Evolutionary conservation across 176 grass and related monocot species (phyloP), one percentile per base, ranked within the genome.

Genomic region (Juncus inflexus): DNA sequence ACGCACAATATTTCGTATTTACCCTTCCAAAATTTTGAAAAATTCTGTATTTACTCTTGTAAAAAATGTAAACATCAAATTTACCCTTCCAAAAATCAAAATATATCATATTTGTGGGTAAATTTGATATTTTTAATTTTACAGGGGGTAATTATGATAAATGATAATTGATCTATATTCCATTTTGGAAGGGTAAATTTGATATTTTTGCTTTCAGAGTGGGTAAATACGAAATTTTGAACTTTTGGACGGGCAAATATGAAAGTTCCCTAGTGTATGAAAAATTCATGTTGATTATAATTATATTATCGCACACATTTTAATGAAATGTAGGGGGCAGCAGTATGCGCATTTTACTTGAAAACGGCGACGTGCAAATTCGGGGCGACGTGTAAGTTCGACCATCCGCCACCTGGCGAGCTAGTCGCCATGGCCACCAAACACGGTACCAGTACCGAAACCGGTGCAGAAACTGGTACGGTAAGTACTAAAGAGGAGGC

Each of bases 321-420:
- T 35, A 37, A 5, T 50, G 11, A 3, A 42, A 77, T 39, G 37
- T 83, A 94, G 95, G 89, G 75, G 5, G 85, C 95, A 1, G 74
- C 68, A 51, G 16, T 75, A 3, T 99, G 95, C 41, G 56, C 76
- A 70, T 94, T 83, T 69, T 99, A 99, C 85, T 78, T 99, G 86
- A 94, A 70, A 73, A 90, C 80, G 0, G 86, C 88, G 50, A 86
- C 64, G 9, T 99, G 95, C 95, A 84, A 63, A 65, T 94, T 83
- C 40, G 95, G 86, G 7, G 58, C 7, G 40, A 72, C 50, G 2
- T 99, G 95, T 73, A 99, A 64, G 63, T 92, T 92, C 50, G 94
- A 99, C 67, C 94, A 97, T 50, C 92, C 92, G 14, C 82, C 87
- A 40, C 87, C 72, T 0, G 67, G 53, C n/a, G 78, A 86, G 75